Percentiles rank a stretch among this genome's conserved stretches.
These are phyloP conservation scores for Fonsecaea monophora DNA, from an alignment of 2,329 filamentous ascomycete species.

Conservation along the genomic window DNA sequence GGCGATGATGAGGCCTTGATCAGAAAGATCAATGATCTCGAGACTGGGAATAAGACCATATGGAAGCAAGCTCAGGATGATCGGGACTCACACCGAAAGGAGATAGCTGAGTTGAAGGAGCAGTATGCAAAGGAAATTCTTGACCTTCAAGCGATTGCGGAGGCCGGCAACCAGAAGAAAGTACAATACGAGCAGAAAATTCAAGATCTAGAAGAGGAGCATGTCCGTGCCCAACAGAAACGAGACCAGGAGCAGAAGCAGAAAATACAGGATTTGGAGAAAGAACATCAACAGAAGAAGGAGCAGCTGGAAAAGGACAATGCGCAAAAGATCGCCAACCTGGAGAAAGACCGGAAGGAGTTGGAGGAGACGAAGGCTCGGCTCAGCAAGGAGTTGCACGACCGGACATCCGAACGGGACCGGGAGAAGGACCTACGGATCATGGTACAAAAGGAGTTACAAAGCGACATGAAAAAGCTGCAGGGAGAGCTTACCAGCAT, in stretches of 20 bases:
- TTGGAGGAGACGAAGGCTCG: not conserved
- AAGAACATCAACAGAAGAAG: constrained; percentile 12
- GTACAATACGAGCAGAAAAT: constrained; percentile 4
- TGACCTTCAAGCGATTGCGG: not conserved
- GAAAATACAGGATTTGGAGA: constrained; percentile 12
- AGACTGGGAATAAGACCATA: not conserved
- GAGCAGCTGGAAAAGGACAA: constrained; percentile 5
- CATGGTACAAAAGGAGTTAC: constrained; percentile 5
- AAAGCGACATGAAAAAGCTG: not conserved
- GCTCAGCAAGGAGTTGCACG: not conserved
- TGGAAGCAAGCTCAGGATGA: constrained; percentile 5
- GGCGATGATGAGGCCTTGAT: constrained; percentile 12
- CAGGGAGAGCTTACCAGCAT: constrained; percentile 11
- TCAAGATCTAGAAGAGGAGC: not conserved
- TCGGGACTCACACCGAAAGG: not conserved
- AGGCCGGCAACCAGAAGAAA: constrained; percentile 13
- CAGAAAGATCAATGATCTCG: constrained; percentile 3
- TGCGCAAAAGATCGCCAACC: constrained; percentile 9
- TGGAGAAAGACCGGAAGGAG: constrained; percentile 4
- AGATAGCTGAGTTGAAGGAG: constrained; percentile 7
- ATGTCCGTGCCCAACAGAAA: not conserved
- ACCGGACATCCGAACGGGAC: constrained; percentile 2
- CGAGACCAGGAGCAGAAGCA: not conserved
- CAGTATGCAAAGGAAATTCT: not conserved
- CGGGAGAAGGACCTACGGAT: not conserved